Conservation (phyloP, 331 rosid species). For the Pyracantha coccinea region DNA sequence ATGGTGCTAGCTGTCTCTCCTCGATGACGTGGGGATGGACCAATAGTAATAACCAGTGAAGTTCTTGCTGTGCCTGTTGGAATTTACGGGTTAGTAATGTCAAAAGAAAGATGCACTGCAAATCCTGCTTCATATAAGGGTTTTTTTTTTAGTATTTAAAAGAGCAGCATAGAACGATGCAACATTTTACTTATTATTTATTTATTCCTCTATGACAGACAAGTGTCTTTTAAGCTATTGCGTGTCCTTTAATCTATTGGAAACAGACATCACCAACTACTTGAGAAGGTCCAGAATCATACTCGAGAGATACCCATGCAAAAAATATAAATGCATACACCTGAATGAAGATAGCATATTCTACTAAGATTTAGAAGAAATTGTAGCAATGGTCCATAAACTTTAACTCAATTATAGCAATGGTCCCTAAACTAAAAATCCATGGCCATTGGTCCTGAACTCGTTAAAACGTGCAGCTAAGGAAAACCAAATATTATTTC, state of each 20-base stretch:
- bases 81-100: constrained; percentile 1
- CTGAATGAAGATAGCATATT: neutral
- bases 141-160: too few species aligned
- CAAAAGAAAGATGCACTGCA: neutral
- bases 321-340: neutral
- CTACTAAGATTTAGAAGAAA: neutral
- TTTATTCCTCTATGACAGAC: neutral
- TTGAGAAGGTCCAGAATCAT: neutral
- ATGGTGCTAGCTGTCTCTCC: constrained; percentile 98
- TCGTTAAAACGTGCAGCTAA: too few species aligned
- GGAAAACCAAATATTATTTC: too few species aligned
- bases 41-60: constrained; percentile 82
- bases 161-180: neutral
- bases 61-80: constrained; percentile 94
- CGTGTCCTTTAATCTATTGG: neutral
- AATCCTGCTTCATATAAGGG: neutral
- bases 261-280: neutral
- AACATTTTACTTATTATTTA: neutral
- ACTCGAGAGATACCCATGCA: neutral
- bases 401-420: too few species aligned
- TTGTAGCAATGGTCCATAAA: too few species aligned
- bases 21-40: constrained; percentile 97
- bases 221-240: neutral
- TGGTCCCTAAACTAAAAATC: too few species aligned
- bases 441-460: too few species aligned